Evolutionary conservation across 225 moss, liverwort and hornwort species (phyloP).

Genomic region (Antitrichia curtipendula): DNA sequence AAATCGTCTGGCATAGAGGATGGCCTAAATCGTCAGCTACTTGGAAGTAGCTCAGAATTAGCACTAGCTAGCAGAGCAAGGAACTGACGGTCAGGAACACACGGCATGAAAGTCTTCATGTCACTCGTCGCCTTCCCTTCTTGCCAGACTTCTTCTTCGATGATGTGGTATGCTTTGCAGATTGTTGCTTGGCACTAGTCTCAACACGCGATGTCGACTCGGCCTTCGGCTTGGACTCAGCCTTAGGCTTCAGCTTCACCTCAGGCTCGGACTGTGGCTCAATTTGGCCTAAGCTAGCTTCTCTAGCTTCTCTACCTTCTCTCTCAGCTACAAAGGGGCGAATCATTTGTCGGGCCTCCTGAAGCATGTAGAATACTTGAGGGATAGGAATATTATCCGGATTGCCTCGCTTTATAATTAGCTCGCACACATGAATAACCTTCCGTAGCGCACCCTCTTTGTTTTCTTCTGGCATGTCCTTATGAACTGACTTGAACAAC

Average conservation of each 20-base stretch:
- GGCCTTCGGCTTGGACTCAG: background rate
- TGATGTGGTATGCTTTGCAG: constrained; percentile 3
- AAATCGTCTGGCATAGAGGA: background rate
- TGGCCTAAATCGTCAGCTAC: background rate
- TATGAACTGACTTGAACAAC: constrained; percentile 31
- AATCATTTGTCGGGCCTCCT: constrained; percentile 34
- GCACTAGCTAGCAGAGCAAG: background rate
- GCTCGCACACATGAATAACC: constrained; percentile 33
- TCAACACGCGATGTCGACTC: background rate
- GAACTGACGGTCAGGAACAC: background rate
- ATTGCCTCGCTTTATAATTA: constrained; percentile 35
- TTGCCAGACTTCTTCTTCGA: constrained; percentile 30
- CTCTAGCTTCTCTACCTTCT: constrained; percentile 10
- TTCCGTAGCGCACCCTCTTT: constrained; percentile 39
- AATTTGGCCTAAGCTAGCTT: background rate
- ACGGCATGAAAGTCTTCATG: background rate
- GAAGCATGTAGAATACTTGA: constrained; percentile 36
- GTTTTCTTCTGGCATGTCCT: constrained; percentile 38
- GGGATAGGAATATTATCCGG: constrained; percentile 29
- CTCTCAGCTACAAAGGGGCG: constrained; percentile 28
- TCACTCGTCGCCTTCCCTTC: constrained; percentile 15
- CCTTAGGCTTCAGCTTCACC: background rate
- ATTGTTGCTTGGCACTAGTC: constrained; percentile 6
- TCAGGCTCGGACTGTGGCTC: constrained; percentile 1
- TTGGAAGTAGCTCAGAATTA: background rate